A percentile compares a stretch with the other conserved stretches of the same genome.
Conservation (phyloP, 352 stramenopile genomes). For the Globisporangium emineosum region DNA sequence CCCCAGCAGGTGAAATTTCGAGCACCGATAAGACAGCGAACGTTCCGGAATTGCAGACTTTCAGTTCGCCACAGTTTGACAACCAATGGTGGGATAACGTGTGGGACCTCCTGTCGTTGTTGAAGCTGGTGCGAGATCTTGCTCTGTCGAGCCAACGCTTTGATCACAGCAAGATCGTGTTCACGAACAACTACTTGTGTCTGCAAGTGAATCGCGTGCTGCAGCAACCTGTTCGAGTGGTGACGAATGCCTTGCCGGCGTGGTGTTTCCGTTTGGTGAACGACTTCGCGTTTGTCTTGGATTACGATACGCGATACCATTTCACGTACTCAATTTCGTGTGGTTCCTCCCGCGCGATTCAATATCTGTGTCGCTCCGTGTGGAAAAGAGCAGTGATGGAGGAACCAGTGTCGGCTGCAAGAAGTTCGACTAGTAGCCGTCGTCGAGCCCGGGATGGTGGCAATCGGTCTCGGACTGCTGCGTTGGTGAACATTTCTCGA, state of each 20-base stretch:
- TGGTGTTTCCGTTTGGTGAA: slow-evolving; percentile 55
- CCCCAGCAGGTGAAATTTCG: neutral
- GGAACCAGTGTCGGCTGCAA: slow-evolving; percentile 23
- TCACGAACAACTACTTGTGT: slow-evolving; percentile 60
- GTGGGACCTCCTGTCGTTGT: slow-evolving; percentile 49
- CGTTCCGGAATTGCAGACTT: neutral
- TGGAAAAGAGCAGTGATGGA: slow-evolving; percentile 63
- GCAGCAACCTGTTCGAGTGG: slow-evolving; percentile 57
- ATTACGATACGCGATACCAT: slow-evolving; percentile 60
- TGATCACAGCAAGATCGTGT: slow-evolving; percentile 15
- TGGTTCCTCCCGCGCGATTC: slow-evolving; percentile 62
- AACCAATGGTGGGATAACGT: slow-evolving; percentile 53
- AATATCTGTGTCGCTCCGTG: slow-evolving; percentile 61
- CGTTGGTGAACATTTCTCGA: slow-evolving; percentile 46
- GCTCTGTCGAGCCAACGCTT: slow-evolving; percentile 8
- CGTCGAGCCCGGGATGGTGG: slow-evolving; percentile 35
- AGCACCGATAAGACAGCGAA: neutral
- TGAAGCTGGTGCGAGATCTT: slow-evolving; percentile 41
- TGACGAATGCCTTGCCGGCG: slow-evolving; percentile 53
- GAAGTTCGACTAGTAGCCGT: slow-evolving; percentile 17
- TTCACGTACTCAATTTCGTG: slow-evolving; percentile 71
- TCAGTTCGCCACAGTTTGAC: neutral
- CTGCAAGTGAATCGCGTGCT: slow-evolving; percentile 57
- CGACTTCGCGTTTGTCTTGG: slow-evolving; percentile 59
- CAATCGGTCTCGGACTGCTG: slow-evolving; percentile 30